phyloP scores from a whole-genome alignment of 768 basidiomycete genomes.

The Auricularia sp. region DNA sequence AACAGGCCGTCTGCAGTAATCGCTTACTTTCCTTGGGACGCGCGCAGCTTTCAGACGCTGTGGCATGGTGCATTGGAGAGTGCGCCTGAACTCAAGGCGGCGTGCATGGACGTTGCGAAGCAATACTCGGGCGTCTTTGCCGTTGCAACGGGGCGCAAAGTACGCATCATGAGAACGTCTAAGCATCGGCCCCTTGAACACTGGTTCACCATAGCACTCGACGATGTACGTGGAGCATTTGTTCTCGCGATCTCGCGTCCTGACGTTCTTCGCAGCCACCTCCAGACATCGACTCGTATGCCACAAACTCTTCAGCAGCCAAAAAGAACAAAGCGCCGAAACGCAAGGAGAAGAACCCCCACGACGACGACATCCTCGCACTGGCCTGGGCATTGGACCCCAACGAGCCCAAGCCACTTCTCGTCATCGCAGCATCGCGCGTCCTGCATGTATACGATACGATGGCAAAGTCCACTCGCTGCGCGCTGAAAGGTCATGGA shows the following conservation, averaged over 20 bases:
- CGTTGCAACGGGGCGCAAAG: conserved; percentile 28
- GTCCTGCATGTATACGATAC: conserved; percentile 48
- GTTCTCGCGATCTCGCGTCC: background rate
- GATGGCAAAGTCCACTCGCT: conserved; percentile 27
- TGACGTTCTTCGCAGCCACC: background rate
- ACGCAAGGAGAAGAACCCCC: background rate
- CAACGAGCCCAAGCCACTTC: conserved; percentile 39
- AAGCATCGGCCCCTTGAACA: conserved; percentile 1
- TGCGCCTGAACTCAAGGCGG: conserved; percentile 13
- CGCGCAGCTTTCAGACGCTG: conserved; percentile 27
- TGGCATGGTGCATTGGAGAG: conserved; percentile 26
- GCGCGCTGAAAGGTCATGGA: conserved; percentile 58
- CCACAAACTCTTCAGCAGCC: too few relatives aligned
- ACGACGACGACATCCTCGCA: conserved; percentile 15
- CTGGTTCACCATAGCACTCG: background rate
- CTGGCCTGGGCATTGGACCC: conserved; percentile 8
- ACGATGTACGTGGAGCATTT: background rate
- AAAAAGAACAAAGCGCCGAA: too few relatives aligned
- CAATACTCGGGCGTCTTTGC: conserved; percentile 43
- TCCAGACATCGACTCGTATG: background rate
- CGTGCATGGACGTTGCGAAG: conserved; percentile 38
- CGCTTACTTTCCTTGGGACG: conserved; percentile 36
- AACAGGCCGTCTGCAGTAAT: conserved; percentile 24
- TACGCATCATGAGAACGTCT: conserved; percentile 15
- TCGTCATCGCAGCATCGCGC: conserved; percentile 45